Conservation (phyloP, 2,329 filamentous ascomycete species). For the Penicillium aurantiogriseum region DNA sequence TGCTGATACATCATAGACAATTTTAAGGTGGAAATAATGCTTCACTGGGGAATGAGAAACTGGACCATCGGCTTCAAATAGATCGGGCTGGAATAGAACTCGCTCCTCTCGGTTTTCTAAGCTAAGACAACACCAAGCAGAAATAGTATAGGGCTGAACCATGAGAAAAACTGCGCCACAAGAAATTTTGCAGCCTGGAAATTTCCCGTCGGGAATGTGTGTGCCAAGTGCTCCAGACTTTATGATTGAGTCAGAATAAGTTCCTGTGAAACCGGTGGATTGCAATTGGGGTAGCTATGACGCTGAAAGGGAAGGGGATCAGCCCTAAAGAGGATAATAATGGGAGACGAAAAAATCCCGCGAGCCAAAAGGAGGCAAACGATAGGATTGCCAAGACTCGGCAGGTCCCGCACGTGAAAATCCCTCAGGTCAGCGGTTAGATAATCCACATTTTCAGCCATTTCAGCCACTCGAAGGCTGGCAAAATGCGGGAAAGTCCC, state of each 20-base stretch:
- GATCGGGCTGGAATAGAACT: not conserved
- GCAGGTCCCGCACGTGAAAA: constrained; percentile 1
- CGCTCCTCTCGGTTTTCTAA: not conserved
- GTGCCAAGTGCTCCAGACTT: constrained; percentile 1
- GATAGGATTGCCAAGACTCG: not conserved
- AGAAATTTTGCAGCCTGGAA: not conserved
- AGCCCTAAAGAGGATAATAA: not conserved
- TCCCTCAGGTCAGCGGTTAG: constrained; percentile 2
- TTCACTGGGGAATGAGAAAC: not conserved
- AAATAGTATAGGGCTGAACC: constrained; percentile 4
- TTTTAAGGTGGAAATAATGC: not conserved
- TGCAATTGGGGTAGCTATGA: not conserved
- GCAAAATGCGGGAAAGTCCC: not conserved
- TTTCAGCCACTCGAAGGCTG: not conserved
- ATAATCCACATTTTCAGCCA: not conserved
- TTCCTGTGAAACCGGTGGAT: not conserved
- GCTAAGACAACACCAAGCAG: not conserved
- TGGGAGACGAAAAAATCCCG: not conserved
- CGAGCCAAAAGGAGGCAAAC: not conserved
- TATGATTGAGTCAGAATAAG: not conserved
- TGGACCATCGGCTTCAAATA: not conserved
- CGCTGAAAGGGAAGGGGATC: not conserved
- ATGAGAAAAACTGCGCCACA: not conserved
- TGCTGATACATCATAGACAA: not conserved
- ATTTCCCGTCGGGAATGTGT: not conserved